Conservation (phyloP, 1,284 basidiomycete genomes). For the Cutaneotrichosporon arboriforme region DNA sequence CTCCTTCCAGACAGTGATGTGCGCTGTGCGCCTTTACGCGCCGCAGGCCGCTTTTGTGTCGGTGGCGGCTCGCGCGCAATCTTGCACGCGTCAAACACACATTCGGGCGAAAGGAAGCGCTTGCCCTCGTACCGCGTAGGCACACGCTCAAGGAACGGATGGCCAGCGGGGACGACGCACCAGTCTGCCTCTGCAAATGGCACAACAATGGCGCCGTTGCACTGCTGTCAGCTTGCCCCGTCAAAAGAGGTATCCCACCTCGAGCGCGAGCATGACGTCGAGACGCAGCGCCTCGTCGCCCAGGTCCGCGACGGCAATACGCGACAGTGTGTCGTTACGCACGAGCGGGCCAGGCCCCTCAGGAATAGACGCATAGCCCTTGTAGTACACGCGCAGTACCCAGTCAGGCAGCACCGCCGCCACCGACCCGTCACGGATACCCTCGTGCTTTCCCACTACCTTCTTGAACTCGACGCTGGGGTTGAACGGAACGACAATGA, state of each 20-base stretch:
- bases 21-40: no score
- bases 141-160: slow-evolving; percentile 3
- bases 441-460: no score
- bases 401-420: slow-evolving; percentile 16
- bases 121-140: neutral
- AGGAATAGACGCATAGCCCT: slow-evolving; percentile 2
- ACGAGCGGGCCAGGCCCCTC: slow-evolving; percentile 1
- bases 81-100: neutral
- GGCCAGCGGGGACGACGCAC: slow-evolving; percentile 8
- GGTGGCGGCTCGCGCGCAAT: no score
- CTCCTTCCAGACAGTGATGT: no score
- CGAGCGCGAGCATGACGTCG: slow-evolving; percentile 15
- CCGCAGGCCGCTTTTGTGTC: no score
- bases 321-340: neutral
- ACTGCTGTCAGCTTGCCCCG: slow-evolving; percentile 3
- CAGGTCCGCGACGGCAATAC: slow-evolving; percentile 11
- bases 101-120: neutral
- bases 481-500: slow-evolving; percentile 9
- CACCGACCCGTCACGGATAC: neutral
- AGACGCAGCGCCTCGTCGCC: slow-evolving; percentile 3
- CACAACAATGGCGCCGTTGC: slow-evolving; percentile 22
- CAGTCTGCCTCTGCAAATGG: slow-evolving; percentile 1
- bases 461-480: neutral
- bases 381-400: slow-evolving; percentile 21
- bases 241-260: slow-evolving; percentile 17